Base-by-base conservation (phyloP, 2,329 filamentous ascomycete species). In the Pseudohalonectria lignicola region DNA sequence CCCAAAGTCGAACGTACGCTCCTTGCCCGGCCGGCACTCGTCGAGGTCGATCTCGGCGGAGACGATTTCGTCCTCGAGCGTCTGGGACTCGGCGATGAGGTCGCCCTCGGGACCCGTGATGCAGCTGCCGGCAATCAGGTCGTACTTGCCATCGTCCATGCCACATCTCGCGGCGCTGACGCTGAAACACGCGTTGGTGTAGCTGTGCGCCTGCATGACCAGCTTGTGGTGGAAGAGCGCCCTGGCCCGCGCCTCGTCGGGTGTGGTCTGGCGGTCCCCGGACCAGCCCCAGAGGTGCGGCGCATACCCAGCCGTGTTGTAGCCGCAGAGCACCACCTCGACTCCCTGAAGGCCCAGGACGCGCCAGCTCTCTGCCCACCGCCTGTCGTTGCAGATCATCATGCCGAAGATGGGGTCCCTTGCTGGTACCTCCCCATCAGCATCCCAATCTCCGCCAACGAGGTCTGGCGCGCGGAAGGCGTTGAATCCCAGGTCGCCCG, bases 381-480 rank as follows among this genome's bases (percentile, higher is more conserved):
- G n/a, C n/a, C n/a, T n/a, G n/a, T n/a, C n/a, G n/a, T n/a, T n/a
- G n/a, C n/a, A n/a, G n/a, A n/a, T n/a, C n/a, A n/a, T n/a, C n/a
- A n/a, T n/a, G n/a, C n/a, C n/a, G n/a, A n/a, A n/a, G n/a, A n/a
- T n/a, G n/a, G n/a, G n/a, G n/a, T n/a, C n/a, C n/a, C n/a, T n/a
- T n/a, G n/a, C n/a, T n/a, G n/a, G n/a, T n/a, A 64, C 56, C 67
- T 17, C 66, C 69, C 16, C 66, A 54, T 5, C 64, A 1, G 48
- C 54, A 43, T 62, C 66, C 21, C 53, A 36, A 2, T 52, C 55
- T 31, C 50, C 55, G 0, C 49, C 35, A 1, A 73, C 47, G 6
- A 74, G 55, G 1, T 58, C 63, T 0, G 69, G 67, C 0, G 61
- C 66, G 15, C 70, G 60, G 42, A 74, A 74, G 3, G 69, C 69